Conservation (phyloP, 345 rosid genomes). For the Rhizophora apiculata region DNA sequence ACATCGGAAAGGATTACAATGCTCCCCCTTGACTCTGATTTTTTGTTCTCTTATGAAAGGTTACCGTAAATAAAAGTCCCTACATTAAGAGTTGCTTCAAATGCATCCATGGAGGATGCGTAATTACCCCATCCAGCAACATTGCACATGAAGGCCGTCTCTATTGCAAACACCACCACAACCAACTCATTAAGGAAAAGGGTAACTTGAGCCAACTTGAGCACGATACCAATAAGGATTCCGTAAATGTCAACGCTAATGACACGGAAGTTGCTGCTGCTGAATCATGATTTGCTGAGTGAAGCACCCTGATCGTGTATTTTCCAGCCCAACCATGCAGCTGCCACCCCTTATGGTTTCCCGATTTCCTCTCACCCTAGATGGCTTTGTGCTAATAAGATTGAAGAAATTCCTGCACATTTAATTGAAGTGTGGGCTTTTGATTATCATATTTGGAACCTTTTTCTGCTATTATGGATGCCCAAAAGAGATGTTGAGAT, state of each 20-base stretch:
- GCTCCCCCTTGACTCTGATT: neutral
- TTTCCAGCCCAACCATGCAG: constrained; percentile 5
- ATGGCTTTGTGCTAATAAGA: constrained; percentile 13
- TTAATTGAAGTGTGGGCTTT: constrained; percentile 24
- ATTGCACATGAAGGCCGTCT: constrained; percentile 90
- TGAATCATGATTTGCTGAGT: constrained; percentile 20
- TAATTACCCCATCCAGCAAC: constrained; percentile 85
- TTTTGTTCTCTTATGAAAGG: constrained; percentile 36
- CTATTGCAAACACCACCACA: constrained; percentile 95
- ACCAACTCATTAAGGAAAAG: constrained; percentile 88
- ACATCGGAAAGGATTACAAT: neutral
- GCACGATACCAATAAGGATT: constrained; percentile 50
- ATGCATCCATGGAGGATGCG: constrained; percentile 95
- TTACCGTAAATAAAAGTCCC: constrained; percentile 83
- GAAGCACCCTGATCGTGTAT: neutral
- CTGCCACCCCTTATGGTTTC: constrained; percentile 1
- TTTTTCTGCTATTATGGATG: constrained; percentile 10
- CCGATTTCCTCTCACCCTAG: constrained; percentile 22
- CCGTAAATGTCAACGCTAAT: constrained; percentile 20
- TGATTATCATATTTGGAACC: constrained; percentile 16
- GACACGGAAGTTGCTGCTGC: constrained; percentile 30
- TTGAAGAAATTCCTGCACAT: constrained; percentile 8
- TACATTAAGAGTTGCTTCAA: constrained; percentile 95
- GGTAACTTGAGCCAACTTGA: constrained; percentile 96
- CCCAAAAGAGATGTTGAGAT: constrained; percentile 24